phyloP scores from a whole-genome alignment of 163 green algal species.

The Scenedesmus sp. region DNA sequence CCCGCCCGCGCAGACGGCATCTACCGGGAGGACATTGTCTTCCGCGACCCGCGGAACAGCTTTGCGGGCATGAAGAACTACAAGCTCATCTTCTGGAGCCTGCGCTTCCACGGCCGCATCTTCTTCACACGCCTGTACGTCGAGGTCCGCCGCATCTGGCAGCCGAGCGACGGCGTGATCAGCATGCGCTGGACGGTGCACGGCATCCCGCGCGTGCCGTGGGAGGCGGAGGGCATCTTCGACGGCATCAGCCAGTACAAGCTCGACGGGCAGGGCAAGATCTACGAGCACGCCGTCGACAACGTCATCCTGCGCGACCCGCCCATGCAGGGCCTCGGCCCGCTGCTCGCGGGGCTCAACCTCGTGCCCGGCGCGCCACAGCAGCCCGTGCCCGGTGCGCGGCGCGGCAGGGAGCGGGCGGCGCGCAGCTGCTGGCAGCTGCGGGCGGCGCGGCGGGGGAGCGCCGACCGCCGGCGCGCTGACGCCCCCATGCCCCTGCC shows the following conservation, averaged over 20 bases:
- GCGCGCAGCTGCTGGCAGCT: not conserved
- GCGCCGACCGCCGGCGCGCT: no score
- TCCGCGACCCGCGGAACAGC: slow-evolving; percentile 84
- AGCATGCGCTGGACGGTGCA: slow-evolving; percentile 64
- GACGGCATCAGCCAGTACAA: slow-evolving; percentile 95
- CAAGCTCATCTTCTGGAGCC: slow-evolving; percentile 90
- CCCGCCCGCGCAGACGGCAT: slow-evolving; percentile 56
- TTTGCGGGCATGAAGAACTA: slow-evolving; percentile 93
- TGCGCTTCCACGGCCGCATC: slow-evolving; percentile 86
- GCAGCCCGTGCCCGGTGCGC: slow-evolving; percentile 14
- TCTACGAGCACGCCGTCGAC: slow-evolving; percentile 90
- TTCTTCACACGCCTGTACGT: slow-evolving; percentile 80
- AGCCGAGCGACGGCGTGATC: slow-evolving; percentile 83
- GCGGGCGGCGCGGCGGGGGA: not conserved
- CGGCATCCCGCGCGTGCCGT: slow-evolving; percentile 81
- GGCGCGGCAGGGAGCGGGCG: not conserved
- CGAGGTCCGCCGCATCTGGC: slow-evolving; percentile 85
- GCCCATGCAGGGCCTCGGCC: slow-evolving; percentile 60
- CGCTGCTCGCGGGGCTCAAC: slow-evolving; percentile 53
- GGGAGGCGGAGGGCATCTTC: slow-evolving; percentile 88
- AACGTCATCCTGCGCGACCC: slow-evolving; percentile 80
- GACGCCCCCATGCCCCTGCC: no score
- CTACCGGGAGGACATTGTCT: slow-evolving; percentile 92
- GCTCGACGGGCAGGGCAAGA: slow-evolving; percentile 84
- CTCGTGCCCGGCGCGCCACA: slow-evolving; percentile 47